Conservation (phyloP, 495 filamentous ascomycete genomes). For the Hyaloscypha bicolor region DNA sequence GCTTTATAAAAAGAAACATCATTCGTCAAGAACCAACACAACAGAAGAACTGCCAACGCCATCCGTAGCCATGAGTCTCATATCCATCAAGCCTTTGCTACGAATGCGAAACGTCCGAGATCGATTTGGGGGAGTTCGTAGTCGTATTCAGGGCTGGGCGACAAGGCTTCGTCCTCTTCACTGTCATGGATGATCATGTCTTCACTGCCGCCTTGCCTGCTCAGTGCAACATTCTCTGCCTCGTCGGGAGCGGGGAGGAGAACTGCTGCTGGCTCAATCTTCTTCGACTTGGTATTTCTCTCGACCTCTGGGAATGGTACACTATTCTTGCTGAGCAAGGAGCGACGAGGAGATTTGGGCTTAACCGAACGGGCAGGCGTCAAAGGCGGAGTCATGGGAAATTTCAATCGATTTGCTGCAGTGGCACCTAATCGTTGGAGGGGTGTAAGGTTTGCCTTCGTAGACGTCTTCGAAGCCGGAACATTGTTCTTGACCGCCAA, state of each 20-base stretch:
- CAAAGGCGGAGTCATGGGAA: conserved; percentile 27
- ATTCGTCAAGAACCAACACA: neutral
- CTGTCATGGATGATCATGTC: conserved; percentile 35
- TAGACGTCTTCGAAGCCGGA: neutral
- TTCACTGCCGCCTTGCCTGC: conserved; percentile 28
- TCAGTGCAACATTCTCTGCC: conserved; percentile 24
- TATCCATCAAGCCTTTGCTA: conserved; percentile 7
- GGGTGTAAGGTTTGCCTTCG: conserved; percentile 25
- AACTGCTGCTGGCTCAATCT: conserved; percentile 25
- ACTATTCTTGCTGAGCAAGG: conserved; percentile 24
- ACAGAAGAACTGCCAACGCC: neutral
- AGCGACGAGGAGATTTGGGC: conserved; percentile 10
- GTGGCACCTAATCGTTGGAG: conserved; percentile 28
- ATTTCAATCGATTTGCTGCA: conserved; percentile 22
- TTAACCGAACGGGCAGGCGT: conserved; percentile 10
- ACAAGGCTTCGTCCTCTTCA: conserved; percentile 28
- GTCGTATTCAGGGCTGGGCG: conserved; percentile 9
- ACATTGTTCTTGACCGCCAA: conserved; percentile 26
- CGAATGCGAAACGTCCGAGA: conserved; percentile 20
- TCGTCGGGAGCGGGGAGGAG: conserved; percentile 29
- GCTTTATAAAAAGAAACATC: conserved; percentile 11
- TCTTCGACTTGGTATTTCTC: neutral
- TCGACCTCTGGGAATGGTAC: conserved; percentile 31
- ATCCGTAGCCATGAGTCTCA: neutral
- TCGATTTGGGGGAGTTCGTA: conserved; percentile 9